These are phyloP conservation scores for Calocybe gangraenosa DNA, from an alignment of 768 basidiomycete genomes.

Conservation along the genomic window DNA sequence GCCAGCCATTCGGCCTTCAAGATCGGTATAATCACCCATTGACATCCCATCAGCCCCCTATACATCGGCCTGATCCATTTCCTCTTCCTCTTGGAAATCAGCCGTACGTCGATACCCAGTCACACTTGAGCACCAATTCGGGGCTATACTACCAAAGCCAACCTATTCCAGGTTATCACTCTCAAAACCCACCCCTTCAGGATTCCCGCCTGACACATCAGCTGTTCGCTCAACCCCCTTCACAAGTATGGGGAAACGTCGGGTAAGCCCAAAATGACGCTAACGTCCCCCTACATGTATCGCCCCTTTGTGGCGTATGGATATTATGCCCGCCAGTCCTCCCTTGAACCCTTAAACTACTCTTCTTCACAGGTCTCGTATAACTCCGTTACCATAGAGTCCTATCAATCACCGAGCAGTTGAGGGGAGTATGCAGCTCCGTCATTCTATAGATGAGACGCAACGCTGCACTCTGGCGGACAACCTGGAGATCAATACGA, in stretches of 20 bases:
- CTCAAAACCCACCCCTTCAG: slow-evolving; percentile 25
- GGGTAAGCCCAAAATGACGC: slow-evolving; percentile 19
- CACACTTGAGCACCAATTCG: slow-evolving; percentile 5
- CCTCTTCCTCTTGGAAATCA: slow-evolving; percentile 13
- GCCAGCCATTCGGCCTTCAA: slow-evolving; percentile 17
- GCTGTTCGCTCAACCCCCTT: slow-evolving; percentile 24
- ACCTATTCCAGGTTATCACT: slow-evolving; percentile 19
- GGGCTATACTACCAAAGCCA: slow-evolving; percentile 18
- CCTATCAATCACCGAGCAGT: no score
- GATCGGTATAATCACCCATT: slow-evolving; percentile 24
- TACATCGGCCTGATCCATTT: slow-evolving; percentile 18
- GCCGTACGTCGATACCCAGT: slow-evolving; percentile 15
- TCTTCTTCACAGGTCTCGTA: no score
- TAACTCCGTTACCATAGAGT: no score
- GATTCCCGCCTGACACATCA: slow-evolving; percentile 24
- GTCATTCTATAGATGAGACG: no score
- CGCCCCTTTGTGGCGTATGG: background rate
- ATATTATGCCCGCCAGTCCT: no score
- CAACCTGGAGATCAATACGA: no score
- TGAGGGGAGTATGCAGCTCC: no score
- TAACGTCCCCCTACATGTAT: background rate
- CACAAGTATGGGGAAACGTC: slow-evolving; percentile 31
- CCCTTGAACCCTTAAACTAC: no score
- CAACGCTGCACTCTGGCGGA: no score
- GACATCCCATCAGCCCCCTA: slow-evolving; percentile 17